phyloP scores from a whole-genome alignment of 179 eudicot genomes.

The Actinidia polygama region DNA sequence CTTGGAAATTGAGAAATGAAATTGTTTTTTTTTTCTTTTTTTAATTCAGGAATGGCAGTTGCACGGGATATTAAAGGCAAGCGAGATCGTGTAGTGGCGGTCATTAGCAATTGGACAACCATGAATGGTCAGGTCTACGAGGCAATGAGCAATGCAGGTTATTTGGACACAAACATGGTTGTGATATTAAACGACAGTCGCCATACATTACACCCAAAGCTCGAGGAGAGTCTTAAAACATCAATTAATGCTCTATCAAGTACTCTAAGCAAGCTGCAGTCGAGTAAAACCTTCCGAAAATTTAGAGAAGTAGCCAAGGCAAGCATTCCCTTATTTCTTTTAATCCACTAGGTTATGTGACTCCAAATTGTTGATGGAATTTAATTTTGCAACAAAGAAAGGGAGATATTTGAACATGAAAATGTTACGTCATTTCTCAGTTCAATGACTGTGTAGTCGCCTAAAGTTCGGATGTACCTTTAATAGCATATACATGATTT shows the following conservation, averaged over 20 bases:
- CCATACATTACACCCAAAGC: constrained; percentile 70
- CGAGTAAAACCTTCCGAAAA: constrained; percentile 80
- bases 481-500: background rate
- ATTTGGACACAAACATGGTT: constrained; percentile 83
- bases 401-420: background rate
- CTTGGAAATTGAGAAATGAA: constrained; percentile 12
- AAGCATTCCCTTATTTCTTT: constrained; percentile 17
- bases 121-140: constrained; percentile 86
- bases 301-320: constrained; percentile 88
- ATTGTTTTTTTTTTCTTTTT: background rate
- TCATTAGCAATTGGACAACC: constrained; percentile 80
- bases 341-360: background rate
- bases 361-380: background rate
- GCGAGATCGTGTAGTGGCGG: constrained; percentile 78
- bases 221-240: constrained; percentile 63
- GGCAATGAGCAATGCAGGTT: constrained; percentile 95
- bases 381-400: background rate
- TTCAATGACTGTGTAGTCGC: background rate
- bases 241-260: constrained; percentile 80
- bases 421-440: background rate
- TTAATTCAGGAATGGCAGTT: constrained; percentile 74
- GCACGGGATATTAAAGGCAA: constrained; percentile 89
- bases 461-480: background rate
- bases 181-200: constrained; percentile 87
- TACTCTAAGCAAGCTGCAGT: constrained; percentile 81